Evolutionary conservation across 768 basidiomycete genomes (phyloP), one percentile per base, ranked within the genome.

Genomic region (Pholiota conissans): DNA sequence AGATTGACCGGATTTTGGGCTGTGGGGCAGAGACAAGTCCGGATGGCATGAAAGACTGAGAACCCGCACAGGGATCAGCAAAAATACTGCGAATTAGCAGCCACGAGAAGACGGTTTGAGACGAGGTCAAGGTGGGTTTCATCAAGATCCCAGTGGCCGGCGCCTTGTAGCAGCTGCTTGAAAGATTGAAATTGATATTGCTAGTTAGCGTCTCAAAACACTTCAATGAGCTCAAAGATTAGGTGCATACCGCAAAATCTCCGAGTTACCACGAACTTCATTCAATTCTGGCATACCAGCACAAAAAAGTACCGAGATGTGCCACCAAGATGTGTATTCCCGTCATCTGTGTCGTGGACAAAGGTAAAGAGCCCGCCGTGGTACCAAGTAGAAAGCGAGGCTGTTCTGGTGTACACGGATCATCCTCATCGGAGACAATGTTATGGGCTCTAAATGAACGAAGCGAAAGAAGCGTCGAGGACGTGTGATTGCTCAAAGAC

Each of bases 201-300:
- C n/a, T n/a, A n/a, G 5, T 18, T 18, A 39, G 37, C 14, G 20
- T 39, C n/a, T 8, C 16, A 39, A 18, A 39, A 18, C 4, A 39
- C 16, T n/a, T 6, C 16, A 8, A 18, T 18, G 14, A n/a, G 5
- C n/a, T 18, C 37, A n/a, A 22, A n/a, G 16, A 16, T 51, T 24
- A 14, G 22, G 13, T 51, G 18, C 13, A 35, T 35, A 50, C 30
- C 29, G 9, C 18, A 11, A 28, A 51, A 52, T 48, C 60, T 35
- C 57, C 55, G 39, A 35, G 56, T 45, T 24, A 24, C 42, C 42
- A 45, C 42, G 22, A 45, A 24, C 42, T 45, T 45, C 42, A 22
- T 18, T 45, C n/a, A 20, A 24, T 8, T 9, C 42, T 45, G 24
- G 42, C 24, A 24, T 22, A 24, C 22, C 42, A 24, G n/a, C 5